A percentile compares a stretch with the other conserved stretches of the same genome.
Conservation (phyloP, 139 green algal genomes). For the Tetradesmus obliquus region DNA sequence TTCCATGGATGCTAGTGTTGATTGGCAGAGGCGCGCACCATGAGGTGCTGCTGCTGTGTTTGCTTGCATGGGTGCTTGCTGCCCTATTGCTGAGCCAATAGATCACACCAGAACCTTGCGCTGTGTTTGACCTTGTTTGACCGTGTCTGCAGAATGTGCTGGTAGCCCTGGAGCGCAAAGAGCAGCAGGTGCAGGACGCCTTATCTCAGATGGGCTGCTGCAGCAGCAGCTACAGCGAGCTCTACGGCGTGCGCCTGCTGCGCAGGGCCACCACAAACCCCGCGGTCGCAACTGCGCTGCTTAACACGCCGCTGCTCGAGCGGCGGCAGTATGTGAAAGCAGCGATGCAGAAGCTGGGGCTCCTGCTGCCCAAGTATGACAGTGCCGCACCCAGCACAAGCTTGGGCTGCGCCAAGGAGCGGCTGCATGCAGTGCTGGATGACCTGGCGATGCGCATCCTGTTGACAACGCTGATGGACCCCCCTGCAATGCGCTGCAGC, state of each 20-base stretch:
- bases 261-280: neutral
- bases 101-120: too few species aligned
- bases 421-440: constrained; percentile 9
- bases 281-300: neutral
- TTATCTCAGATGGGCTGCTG: neutral
- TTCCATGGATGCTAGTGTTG: too few species aligned
- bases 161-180: neutral
- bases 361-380: constrained; percentile 37
- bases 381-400: neutral
- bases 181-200: constrained; percentile 15
- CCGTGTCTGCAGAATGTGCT: neutral
- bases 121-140: too few species aligned
- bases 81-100: too few species aligned
- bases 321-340: neutral
- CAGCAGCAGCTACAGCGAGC: neutral
- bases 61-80: too few species aligned
- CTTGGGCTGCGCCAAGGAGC: neutral
- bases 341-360: neutral
- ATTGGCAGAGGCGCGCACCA: too few species aligned
- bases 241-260: neutral
- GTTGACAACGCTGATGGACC: neutral
- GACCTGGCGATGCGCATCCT: neutral
- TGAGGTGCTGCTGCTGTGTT: too few species aligned
- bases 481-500: neutral
- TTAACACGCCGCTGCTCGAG: neutral